These are phyloP conservation scores for Filosporella fistucella DNA, from an alignment of 495 filamentous ascomycete species.

Conservation along the genomic window DNA sequence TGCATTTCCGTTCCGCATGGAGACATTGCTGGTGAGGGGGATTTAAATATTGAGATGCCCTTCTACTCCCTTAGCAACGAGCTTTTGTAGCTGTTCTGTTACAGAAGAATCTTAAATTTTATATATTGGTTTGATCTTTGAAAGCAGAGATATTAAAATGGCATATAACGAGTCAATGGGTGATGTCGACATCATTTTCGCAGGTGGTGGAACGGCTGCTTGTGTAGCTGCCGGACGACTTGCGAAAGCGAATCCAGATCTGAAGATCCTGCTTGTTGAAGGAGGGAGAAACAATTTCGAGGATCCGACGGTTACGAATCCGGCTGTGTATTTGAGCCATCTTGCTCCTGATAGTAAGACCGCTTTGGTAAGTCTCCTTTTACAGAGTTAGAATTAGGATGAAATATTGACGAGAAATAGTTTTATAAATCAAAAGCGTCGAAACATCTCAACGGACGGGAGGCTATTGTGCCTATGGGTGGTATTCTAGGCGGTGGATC, in stretches of 20 bases:
- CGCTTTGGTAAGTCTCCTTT: slow-evolving; percentile 20
- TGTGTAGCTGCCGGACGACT: slow-evolving; percentile 46
- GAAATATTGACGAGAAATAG: slow-evolving; percentile 5
- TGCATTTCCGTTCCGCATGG: too few relatives aligned
- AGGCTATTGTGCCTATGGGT: slow-evolving; percentile 44
- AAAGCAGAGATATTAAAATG: too few relatives aligned
- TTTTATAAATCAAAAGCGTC: slow-evolving; percentile 26
- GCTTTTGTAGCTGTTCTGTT: too few relatives aligned
- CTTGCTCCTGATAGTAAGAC: slow-evolving; percentile 21
- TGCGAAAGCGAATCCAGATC: slow-evolving; percentile 39
- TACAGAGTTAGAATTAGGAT: too few relatives aligned
- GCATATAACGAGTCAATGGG: slow-evolving; percentile 12
- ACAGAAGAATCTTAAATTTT: too few relatives aligned
- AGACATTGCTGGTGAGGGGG: too few relatives aligned
- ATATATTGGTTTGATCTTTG: too few relatives aligned
- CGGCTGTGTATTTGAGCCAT: slow-evolving; percentile 31
- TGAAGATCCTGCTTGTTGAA: slow-evolving; percentile 51
- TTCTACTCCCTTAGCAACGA: too few relatives aligned
- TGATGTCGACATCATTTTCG: slow-evolving; percentile 25
- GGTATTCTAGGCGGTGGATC: slow-evolving; percentile 55
- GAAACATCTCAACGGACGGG: slow-evolving; percentile 39
- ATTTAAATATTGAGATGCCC: too few relatives aligned
- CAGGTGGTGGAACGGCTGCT: slow-evolving; percentile 32
- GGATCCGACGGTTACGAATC: slow-evolving; percentile 36
- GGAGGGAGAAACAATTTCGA: slow-evolving; percentile 42